These are phyloP conservation scores for Leccinum subspadiceum DNA, from an alignment of 1,284 basidiomycete species.

Conservation along the genomic window DNA sequence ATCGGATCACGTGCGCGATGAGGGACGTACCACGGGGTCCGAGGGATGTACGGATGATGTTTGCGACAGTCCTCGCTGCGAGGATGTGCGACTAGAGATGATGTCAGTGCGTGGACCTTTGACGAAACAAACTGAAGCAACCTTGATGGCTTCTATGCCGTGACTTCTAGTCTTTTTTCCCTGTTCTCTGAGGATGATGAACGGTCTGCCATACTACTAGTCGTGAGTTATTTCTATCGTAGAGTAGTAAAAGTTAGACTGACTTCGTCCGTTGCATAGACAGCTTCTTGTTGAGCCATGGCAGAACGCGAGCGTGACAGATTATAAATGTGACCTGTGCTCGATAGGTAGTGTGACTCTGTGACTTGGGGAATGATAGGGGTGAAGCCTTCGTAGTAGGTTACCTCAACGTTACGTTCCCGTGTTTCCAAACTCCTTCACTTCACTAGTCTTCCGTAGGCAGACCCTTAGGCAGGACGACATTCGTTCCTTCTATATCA, in stretches of 20 bases:
- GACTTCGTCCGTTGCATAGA: slow-evolving; percentile 92
- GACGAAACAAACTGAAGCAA: slow-evolving; percentile 34
- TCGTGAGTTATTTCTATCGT: not conserved
- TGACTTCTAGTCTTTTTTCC: slow-evolving; percentile 92
- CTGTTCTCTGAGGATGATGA: slow-evolving; percentile 97
- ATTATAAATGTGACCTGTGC: slow-evolving; percentile 22
- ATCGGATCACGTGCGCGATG: not conserved
- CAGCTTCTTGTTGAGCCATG: slow-evolving; percentile 46
- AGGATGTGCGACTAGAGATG: slow-evolving; percentile 83
- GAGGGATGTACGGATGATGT: slow-evolving; percentile 93
- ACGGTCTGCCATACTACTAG: slow-evolving; percentile 86
- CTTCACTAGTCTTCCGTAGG: too few relatives aligned
- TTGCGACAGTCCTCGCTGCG: slow-evolving; percentile 88
- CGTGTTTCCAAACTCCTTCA: too few relatives aligned
- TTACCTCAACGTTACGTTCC: too few relatives aligned
- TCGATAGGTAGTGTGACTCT: slow-evolving; percentile 28
- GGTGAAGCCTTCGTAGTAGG: too few relatives aligned
- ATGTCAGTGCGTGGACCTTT: not conserved
- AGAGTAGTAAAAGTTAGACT: slow-evolving; percentile 3
- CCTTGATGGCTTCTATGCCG: slow-evolving; percentile 96
- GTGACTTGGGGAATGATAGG: slow-evolving; percentile 19
- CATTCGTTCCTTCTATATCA: too few relatives aligned
- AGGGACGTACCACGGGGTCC: slow-evolving; percentile 78
- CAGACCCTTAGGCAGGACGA: too few relatives aligned
- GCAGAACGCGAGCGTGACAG: slow-evolving; percentile 20